Evolutionary conservation across 768 basidiomycete species (phyloP), one percentile per base, ranked within the genome.

Genomic region (Lactifluus subvellereus): DNA sequence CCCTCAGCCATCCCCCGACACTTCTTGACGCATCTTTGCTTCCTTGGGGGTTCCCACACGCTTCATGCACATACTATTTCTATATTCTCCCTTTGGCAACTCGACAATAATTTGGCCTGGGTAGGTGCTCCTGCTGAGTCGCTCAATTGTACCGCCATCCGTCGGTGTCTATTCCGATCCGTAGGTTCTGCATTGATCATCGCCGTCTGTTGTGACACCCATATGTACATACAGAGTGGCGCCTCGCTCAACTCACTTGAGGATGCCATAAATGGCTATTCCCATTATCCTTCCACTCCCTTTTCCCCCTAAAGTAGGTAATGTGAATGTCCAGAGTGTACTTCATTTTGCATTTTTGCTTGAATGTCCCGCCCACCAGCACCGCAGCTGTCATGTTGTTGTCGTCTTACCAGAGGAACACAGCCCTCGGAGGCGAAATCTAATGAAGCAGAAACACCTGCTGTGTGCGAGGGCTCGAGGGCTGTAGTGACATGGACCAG

Each of bases 81-180:
- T 45, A 13, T 60, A 45, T 27, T 9, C 42, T 60, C 33, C 33
- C 20, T 52, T 52, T 32, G 47, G 20, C 9, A 16, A 16, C n/a
- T 7, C 47, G 2, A 27, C 11, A 9, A 27, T 11, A 48, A 27
- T 27, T 9, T n/a, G 6, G n/a, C 30, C 32, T 42, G 16, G 30
- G 14, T 43, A n/a, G 22, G 38, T 47, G 16, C 45, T 13, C 32
- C 40, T n/a, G 14, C 33, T 30, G 38, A 53, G 20, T 45, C 30
- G 4, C 6, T 37, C 38, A 30, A 30, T 30, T 16, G 1, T 13
- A 22, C 47, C 47, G 20, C 49, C 18, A 32, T 52, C 47, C 27
- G 16, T 45, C 40, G 43, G 52, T 54, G 43, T 53, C 42, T 60
- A 60, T 60, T 59, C 20, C 51, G 16, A 32, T 53, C 14, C 27